phyloP scores from a whole-genome alignment of 208 protist species.

The Tritrichomonas musculus region DNA sequence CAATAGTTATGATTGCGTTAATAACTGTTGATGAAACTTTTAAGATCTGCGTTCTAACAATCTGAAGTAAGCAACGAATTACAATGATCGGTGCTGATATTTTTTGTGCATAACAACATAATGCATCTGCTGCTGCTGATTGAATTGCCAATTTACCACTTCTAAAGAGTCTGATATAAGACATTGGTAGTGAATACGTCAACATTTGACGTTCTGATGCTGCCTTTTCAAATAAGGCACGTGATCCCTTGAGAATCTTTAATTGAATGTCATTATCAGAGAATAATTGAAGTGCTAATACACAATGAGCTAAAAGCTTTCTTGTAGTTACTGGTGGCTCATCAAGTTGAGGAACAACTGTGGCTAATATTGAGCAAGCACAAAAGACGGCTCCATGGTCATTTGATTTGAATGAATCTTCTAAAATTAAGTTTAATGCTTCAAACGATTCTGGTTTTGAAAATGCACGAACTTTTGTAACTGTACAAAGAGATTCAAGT shows the following conservation, averaged over 20 bases:
- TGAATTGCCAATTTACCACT: not conserved
- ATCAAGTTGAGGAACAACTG: not conserved
- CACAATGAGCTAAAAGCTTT: not conserved
- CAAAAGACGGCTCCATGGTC: not conserved
- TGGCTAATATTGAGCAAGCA: not conserved
- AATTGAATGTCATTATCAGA: no score
- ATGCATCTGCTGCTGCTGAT: not conserved
- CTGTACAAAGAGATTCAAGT: not conserved
- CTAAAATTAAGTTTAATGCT: not conserved
- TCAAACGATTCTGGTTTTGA: constrained; percentile 4
- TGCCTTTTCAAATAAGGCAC: not conserved
- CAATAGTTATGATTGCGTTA: not conserved
- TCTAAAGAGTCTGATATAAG: not conserved
- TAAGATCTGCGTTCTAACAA: not conserved
- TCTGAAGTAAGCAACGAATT: not conserved
- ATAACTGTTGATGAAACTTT: not conserved
- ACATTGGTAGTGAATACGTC: not conserved
- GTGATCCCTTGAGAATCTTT: not conserved
- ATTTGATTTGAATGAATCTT: not conserved
- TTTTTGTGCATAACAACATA: not conserved
- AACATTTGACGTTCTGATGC: not conserved
- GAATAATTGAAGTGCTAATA: not conserved
- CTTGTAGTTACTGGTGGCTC: not conserved
- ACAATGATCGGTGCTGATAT: not conserved
- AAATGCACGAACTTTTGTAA: not conserved